Evolutionary conservation across 371 early-diverging fungal genomes (phyloP).

Genomic region (Rhizopus microsporus): DNA sequence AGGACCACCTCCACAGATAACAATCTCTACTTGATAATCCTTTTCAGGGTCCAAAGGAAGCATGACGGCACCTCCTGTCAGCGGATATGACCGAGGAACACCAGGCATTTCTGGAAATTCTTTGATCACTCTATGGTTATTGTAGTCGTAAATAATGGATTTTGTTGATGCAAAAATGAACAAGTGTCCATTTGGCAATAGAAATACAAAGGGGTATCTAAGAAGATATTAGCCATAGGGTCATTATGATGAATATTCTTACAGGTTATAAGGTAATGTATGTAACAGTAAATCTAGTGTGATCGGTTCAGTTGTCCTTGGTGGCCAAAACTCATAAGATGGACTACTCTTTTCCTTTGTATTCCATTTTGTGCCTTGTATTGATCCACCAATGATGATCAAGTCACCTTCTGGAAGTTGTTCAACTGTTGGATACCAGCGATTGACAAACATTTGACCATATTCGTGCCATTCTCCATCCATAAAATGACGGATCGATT

Average conservation of each 20-base stretch:
- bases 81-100: constrained; percentile 61
- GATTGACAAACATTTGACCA: constrained; percentile 43
- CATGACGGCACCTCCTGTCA: constrained; percentile 59
- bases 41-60: constrained; percentile 64
- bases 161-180: constrained; percentile 61
- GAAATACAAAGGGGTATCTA: constrained; percentile 56
- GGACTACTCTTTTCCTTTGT: constrained; percentile 56
- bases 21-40: constrained; percentile 59
- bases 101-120: constrained; percentile 60
- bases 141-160: constrained; percentile 55
- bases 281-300: constrained; percentile 52
- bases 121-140: constrained; percentile 51
- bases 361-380: constrained; percentile 53
- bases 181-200: constrained; percentile 54
- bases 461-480: constrained; percentile 48
- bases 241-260: constrained; percentile 14
- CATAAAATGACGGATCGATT: constrained; percentile 59
- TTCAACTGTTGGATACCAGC: constrained; percentile 71
- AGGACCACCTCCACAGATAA: constrained; percentile 61
- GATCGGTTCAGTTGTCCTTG: constrained; percentile 35
- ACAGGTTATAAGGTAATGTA: constrained; percentile 66
- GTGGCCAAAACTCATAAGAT: constrained; percentile 51
- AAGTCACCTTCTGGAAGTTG: constrained; percentile 59
- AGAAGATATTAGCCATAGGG: neutral
- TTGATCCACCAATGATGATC: constrained; percentile 63